phyloP scores from a whole-genome alignment of 768 basidiomycete genomes.

The Calocybe gangraenosa region DNA sequence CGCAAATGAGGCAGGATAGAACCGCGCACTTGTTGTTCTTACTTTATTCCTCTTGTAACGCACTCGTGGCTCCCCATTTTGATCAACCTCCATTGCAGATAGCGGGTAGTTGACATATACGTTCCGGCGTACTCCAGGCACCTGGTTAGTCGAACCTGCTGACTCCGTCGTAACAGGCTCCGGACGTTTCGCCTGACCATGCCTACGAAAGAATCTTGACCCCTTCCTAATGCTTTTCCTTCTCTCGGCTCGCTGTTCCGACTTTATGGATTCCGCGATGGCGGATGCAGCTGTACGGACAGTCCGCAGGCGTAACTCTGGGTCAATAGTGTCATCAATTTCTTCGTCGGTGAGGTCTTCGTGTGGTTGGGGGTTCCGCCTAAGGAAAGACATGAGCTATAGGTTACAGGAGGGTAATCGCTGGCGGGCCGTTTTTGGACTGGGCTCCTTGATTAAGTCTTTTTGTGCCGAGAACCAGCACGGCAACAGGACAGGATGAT shows the following conservation, averaged over 20 bases:
- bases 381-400: constrained; percentile 32
- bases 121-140: constrained; percentile 59
- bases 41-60: constrained; percentile 94
- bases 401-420: constrained; percentile 4
- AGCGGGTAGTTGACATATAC: constrained; percentile 78
- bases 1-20: not conserved
- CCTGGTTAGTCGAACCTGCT: constrained; percentile 30
- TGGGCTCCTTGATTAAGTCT: not conserved
- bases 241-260: constrained; percentile 66
- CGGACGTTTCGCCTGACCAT: constrained; percentile 42
- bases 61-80: constrained; percentile 68
- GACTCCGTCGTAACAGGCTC: constrained; percentile 22
- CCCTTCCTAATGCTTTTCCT: constrained; percentile 49
- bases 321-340: constrained; percentile 70
- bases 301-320: constrained; percentile 81
- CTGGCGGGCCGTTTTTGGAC: constrained; percentile 10
- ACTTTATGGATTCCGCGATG: constrained; percentile 79
- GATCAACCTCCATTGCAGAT: constrained; percentile 59
- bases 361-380: constrained; percentile 34
- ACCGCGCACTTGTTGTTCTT: constrained; percentile 78
- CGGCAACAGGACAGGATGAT: constrained; percentile 13
- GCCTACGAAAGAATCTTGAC: constrained; percentile 55
- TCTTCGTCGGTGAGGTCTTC: constrained; percentile 52
- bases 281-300: constrained; percentile 92
- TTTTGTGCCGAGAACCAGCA: constrained; percentile 22